These are phyloP conservation scores for Phialophora macrospora DNA, from an alignment of 2,329 filamentous ascomycete genomes.

Conservation along the genomic window DNA sequence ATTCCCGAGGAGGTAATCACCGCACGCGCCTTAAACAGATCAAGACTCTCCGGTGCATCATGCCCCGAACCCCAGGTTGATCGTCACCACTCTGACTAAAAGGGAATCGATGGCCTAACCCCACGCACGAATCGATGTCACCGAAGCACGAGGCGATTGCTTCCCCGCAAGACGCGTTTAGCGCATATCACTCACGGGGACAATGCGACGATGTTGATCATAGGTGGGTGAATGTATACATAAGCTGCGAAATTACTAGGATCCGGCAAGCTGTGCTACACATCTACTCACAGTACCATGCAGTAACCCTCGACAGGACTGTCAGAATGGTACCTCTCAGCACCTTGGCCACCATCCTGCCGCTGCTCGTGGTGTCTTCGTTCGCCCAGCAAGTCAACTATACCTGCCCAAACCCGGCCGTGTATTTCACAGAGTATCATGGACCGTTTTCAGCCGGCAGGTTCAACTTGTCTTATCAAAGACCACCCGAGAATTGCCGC, in stretches of 20 bases:
- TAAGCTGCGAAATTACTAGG: too few species aligned
- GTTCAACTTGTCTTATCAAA: slow-evolving; percentile 17
- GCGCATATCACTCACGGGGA: too few species aligned
- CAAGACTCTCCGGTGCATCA: too few species aligned
- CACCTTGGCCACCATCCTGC: neutral
- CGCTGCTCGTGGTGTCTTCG: neutral
- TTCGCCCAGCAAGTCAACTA: slow-evolving; percentile 12
- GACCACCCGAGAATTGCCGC: slow-evolving; percentile 6
- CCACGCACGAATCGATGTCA: slow-evolving; percentile 9
- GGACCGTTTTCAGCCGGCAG: slow-evolving; percentile 7
- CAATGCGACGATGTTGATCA: too few species aligned
- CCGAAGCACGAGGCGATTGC: neutral
- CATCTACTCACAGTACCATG: too few species aligned
- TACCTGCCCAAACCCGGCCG: slow-evolving; percentile 8
- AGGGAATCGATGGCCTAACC: neutral
- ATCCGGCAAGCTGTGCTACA: too few species aligned
- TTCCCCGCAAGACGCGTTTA: neutral
- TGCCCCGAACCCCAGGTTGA: neutral
- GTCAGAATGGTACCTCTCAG: neutral
- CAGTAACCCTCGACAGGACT: neutral
- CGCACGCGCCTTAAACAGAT: too few species aligned
- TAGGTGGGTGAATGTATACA: too few species aligned
- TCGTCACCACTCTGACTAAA: neutral
- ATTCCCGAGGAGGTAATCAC: too few species aligned
- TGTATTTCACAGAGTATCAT: slow-evolving; percentile 5